phyloP scores from a whole-genome alignment of 2,329 filamentous ascomycete genomes.

The Pyricularia sp. region DNA sequence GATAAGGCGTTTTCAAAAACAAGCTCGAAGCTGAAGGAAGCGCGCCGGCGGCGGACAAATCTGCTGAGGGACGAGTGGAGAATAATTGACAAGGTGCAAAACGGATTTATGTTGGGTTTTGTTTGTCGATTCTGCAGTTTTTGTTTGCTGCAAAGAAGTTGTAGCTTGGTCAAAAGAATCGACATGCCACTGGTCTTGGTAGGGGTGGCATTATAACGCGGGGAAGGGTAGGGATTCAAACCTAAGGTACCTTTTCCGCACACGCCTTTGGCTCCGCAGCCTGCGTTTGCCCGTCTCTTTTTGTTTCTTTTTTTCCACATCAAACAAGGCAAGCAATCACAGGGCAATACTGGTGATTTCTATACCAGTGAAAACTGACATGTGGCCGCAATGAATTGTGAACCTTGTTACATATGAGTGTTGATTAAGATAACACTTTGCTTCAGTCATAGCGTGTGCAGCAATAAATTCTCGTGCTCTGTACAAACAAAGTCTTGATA shows the following conservation, averaged over 20 bases:
- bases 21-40: neutral
- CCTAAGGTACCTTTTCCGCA: neutral
- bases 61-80: neutral
- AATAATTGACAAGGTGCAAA: neutral
- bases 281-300: neutral
- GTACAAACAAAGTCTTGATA: neutral
- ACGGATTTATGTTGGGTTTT: neutral
- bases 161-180: neutral
- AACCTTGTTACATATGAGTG: neutral
- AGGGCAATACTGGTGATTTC: neutral
- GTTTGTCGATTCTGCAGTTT: neutral
- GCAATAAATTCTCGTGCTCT: neutral
- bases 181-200: neutral
- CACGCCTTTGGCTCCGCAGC: neutral
- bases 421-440: neutral
- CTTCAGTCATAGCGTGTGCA: neutral
- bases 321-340: neutral
- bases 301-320: neutral
- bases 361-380: neutral
- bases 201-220: constrained; percentile 5
- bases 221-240: constrained; percentile 4
- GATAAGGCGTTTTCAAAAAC: neutral
- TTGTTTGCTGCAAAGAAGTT: constrained; percentile 1
- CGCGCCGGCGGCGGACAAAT: neutral
- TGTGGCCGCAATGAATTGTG: neutral